Base-by-base conservation (phyloP, 2,329 filamentous ascomycete species). In the Metarhizium rileyi region DNA sequence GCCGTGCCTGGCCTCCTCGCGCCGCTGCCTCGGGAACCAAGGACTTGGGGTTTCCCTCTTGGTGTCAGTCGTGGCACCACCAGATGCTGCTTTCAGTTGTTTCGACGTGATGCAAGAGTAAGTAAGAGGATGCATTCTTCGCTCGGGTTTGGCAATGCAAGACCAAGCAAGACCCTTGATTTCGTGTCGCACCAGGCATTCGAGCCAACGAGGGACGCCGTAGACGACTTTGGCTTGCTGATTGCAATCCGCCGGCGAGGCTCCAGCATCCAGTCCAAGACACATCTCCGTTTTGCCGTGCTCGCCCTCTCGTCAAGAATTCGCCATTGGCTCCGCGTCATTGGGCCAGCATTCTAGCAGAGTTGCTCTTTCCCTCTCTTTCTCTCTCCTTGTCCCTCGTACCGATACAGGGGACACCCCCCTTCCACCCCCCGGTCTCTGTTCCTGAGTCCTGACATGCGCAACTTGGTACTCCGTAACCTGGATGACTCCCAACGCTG, bases 151-250 rank as follows among this genome's bases (percentile, higher is more conserved):
- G 35, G 26, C 33, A 36, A n/a, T n/a, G n/a, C n/a, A n/a, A n/a
- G n/a, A n/a, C 48, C 43, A 46, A 43, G 36, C 44, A 50, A 28
- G 44, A 46, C 42, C 33, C 47, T 45, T 27, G 23, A 33, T 16
- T n/a, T 14, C 28, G 48, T 50, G 48, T 42, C 35, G 47, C 44
- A 20, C n/a, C 3, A 25, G 33, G 27, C n/a, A 38, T 20, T 14
- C 30, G 9, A 33, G 8, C 14, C 30, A 33, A 33, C n/a, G 16
- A 33, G 30, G 10, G 9, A 33, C 12, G 30, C 12, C 30, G 10
- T 33, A 33, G 12, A 12, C 8, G 30, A 33, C n/a, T n/a, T n/a
- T n/a, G n/a, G n/a, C n/a, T n/a, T n/a, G n/a, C n/a, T n/a, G n/a
- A n/a, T n/a, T n/a, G n/a, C n/a, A n/a, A n/a, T n/a, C n/a, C n/a